These are phyloP conservation scores for Mycena vitilis DNA, from an alignment of 768 basidiomycete species.

Conservation along the genomic window DNA sequence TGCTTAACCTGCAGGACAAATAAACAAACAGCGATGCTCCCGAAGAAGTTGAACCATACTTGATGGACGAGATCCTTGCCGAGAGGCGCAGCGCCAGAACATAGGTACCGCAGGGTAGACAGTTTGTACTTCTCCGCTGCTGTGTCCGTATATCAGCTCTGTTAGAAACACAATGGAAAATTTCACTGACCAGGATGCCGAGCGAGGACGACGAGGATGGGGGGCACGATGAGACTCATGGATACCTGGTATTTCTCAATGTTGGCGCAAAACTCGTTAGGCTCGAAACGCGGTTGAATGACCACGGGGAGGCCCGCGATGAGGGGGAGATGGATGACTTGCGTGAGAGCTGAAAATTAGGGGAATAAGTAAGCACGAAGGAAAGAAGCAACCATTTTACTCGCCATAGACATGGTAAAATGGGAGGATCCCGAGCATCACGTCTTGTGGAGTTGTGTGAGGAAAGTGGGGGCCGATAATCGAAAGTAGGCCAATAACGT, in stretches of 20 bases:
- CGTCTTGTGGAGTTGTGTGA: constrained; percentile 48
- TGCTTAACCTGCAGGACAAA: constrained; percentile 5
- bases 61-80: constrained; percentile 59
- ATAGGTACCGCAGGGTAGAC: constrained; percentile 57
- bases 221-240: constrained; percentile 65
- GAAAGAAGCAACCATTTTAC: not conserved
- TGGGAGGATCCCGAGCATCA: constrained; percentile 63
- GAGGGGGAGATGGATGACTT: constrained; percentile 59
- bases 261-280: constrained; percentile 58
- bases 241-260: constrained; percentile 67
- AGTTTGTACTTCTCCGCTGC: constrained; percentile 65
- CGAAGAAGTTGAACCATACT: constrained; percentile 34
- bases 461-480: constrained; percentile 54
- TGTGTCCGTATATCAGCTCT: constrained; percentile 29
- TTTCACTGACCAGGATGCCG: constrained; percentile 59
- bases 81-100: constrained; percentile 76
- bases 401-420: constrained; percentile 43
- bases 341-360: constrained; percentile 5
- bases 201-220: constrained; percentile 69
- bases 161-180: not conserved
- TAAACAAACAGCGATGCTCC: constrained; percentile 30
- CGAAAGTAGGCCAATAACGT: constrained; percentile 58
- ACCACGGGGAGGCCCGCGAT: constrained; percentile 53
- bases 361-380: not conserved
- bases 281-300: constrained; percentile 67